Percentiles rank a stretch among this genome's conserved stretches.
phyloP scores from a whole-genome alignment of 2,329 filamentous ascomycete genomes.

The Neofusicoccum parvum region DNA sequence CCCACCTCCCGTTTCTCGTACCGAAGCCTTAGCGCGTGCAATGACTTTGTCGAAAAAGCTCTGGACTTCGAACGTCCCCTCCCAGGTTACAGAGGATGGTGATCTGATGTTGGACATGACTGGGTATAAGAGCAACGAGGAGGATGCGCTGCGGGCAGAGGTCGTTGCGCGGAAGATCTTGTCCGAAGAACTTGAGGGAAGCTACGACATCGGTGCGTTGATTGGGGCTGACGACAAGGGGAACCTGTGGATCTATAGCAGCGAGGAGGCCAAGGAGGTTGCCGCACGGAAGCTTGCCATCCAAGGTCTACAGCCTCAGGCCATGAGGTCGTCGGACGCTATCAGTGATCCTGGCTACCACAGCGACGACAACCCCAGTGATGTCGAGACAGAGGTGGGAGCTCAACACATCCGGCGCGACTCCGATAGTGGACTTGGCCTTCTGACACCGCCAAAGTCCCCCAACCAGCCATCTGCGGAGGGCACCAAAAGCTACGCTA shows the following conservation, averaged over 20 bases:
- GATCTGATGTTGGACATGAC: slow-evolving; percentile 99
- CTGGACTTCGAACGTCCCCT: slow-evolving; percentile 87
- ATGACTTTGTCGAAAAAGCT: slow-evolving; percentile 84
- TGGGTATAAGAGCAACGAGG: slow-evolving; percentile 84
- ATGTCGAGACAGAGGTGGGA: slow-evolving; percentile 54
- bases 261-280: slow-evolving; percentile 90
- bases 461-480: slow-evolving; percentile 58
- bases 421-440: slow-evolving; percentile 68
- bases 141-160: slow-evolving; percentile 88
- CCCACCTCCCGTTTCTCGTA: slow-evolving; percentile 70
- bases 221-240: slow-evolving; percentile 95
- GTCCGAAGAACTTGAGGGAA: slow-evolving; percentile 87
- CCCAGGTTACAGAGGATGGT: slow-evolving; percentile 85
- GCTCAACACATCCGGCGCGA: slow-evolving; percentile 65
- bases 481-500: slow-evolving; percentile 86
- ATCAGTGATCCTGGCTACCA: slow-evolving; percentile 93
- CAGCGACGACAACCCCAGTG: slow-evolving; percentile 74
- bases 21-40: slow-evolving; percentile 81
- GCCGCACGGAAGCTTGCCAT: slow-evolving; percentile 68
- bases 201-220: slow-evolving; percentile 92
- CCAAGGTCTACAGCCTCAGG: slow-evolving; percentile 53
- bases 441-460: slow-evolving; percentile 61
- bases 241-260: slow-evolving; percentile 99
- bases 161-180: slow-evolving; percentile 91
- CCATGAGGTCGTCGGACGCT: slow-evolving; percentile 70